These are phyloP conservation scores for Acacia melanoxylon DNA, from an alignment of 306 rosid species.

Conservation along the genomic window DNA sequence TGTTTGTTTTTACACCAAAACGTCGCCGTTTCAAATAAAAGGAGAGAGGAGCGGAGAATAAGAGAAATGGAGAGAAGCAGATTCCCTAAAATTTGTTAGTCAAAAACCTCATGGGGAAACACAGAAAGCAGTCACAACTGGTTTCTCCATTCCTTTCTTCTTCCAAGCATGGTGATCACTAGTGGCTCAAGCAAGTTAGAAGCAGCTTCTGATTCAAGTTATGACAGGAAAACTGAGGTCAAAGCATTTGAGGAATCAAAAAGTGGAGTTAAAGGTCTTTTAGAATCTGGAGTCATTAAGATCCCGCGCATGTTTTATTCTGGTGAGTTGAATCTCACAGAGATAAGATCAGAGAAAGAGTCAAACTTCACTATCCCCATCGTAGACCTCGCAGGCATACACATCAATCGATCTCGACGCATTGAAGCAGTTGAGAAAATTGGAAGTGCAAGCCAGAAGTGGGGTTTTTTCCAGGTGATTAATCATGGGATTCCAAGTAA, in stretches of 20 bases:
- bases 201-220: background rate
- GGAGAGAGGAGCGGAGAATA: too few relatives aligned
- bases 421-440: conserved; percentile 1
- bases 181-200: background rate
- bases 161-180: conserved; percentile 4
- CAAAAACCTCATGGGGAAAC: background rate
- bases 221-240: conserved; percentile 25
- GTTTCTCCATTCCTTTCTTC: background rate
- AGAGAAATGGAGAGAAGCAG: too few relatives aligned
- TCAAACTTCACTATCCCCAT: conserved; percentile 17
- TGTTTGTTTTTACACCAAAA: too few relatives aligned
- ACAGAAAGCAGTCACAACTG: background rate
- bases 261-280: conserved; percentile 41
- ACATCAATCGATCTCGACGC: background rate
- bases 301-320: conserved; percentile 34
- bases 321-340: background rate
- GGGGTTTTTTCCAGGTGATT: conserved; percentile 41
- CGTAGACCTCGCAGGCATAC: conserved; percentile 19
- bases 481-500: conserved; percentile 40
- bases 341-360: background rate
- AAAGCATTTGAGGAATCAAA: conserved; percentile 40
- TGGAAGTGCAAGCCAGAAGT: conserved; percentile 11
- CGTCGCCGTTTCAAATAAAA: too few relatives aligned
- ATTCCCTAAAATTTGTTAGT: background rate
- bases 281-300: conserved; percentile 30